These are phyloP conservation scores for Botrytis deweyae DNA, from an alignment of 2,329 filamentous ascomycete genomes.

Conservation along the genomic window DNA sequence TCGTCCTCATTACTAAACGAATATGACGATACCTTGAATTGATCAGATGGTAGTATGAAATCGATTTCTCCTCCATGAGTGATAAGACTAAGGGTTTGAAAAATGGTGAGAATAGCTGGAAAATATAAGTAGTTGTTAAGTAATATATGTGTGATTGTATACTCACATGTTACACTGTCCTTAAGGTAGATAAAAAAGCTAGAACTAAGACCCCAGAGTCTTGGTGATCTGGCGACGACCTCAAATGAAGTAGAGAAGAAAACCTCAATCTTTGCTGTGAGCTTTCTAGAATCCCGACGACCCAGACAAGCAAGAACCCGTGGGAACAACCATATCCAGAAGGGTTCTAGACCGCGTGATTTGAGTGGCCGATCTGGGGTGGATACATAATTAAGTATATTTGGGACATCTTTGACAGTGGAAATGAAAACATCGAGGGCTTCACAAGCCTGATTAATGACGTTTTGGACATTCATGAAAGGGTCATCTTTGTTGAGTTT, in stretches of 20 bases:
- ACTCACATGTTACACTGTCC: constrained; percentile 39
- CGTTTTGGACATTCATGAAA: constrained; percentile 55
- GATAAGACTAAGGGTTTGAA: constrained; percentile 29
- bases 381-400: constrained; percentile 56
- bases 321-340: constrained; percentile 65
- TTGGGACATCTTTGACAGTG: constrained; percentile 72
- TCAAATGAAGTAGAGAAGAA: constrained; percentile 53
- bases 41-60: constrained; percentile 30
- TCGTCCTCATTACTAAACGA: constrained; percentile 20
- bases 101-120: constrained; percentile 30
- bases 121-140: constrained; percentile 23
- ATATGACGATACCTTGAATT: constrained; percentile 25
- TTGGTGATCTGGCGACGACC: constrained; percentile 45
- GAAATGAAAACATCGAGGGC: constrained; percentile 76
- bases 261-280: constrained; percentile 52
- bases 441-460: constrained; percentile 62
- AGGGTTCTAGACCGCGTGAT: constrained; percentile 57
- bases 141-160: background rate
- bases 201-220: constrained; percentile 50
- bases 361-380: constrained; percentile 45
- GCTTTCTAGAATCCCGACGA: constrained; percentile 47
- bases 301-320: constrained; percentile 58
- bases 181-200: constrained; percentile 51
- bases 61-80: constrained; percentile 22
- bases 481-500: constrained; percentile 66